Conservation (phyloP, 352 stramenopile genomes). For the Halophytophthora polymorphica region DNA sequence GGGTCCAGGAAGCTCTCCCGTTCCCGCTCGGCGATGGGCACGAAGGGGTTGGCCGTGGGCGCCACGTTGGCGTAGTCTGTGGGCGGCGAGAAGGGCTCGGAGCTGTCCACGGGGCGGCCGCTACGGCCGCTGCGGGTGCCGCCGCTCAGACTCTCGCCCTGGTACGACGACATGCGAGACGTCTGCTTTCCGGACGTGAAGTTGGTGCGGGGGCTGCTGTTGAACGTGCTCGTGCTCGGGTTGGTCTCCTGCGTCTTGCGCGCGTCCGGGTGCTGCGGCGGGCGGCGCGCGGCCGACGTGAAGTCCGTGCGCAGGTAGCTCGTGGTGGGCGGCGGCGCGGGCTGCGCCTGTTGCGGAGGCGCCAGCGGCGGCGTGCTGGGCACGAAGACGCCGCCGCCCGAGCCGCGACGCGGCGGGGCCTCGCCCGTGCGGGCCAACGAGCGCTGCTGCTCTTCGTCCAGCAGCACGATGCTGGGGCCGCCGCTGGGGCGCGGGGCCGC, state of each 20-base stretch:
- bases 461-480: slow-evolving; percentile 28
- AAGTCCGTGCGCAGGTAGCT: slow-evolving; percentile 44
- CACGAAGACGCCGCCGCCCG: slow-evolving; percentile 21
- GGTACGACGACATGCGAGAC: slow-evolving; percentile 7
- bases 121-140: slow-evolving; percentile 21
- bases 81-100: slow-evolving; percentile 14
- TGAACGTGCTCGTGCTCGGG: slow-evolving; percentile 11
- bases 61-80: slow-evolving; percentile 40
- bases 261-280: slow-evolving; percentile 2
- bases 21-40: slow-evolving; percentile 25
- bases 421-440: slow-evolving; percentile 15
- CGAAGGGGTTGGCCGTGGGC: slow-evolving; percentile 30
- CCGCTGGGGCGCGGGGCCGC: slow-evolving; percentile 5
- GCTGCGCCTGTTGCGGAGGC: slow-evolving; percentile 16
- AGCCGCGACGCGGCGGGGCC: slow-evolving; percentile 7
- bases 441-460: slow-evolving; percentile 61
- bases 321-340: slow-evolving; percentile 22
- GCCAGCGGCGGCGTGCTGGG: slow-evolving; percentile 22
- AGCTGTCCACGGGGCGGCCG: slow-evolving; percentile 1
- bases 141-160: slow-evolving; percentile 1
- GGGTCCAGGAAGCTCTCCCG: slow-evolving; percentile 17
- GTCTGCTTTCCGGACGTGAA: slow-evolving; percentile 36
- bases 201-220: slow-evolving; percentile 38
- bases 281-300: slow-evolving; percentile 16
- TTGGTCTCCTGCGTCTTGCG: not conserved